Base-by-base conservation (phyloP, 2,329 filamentous ascomycete genomes). In the Alternaria novae-zelandiae region DNA sequence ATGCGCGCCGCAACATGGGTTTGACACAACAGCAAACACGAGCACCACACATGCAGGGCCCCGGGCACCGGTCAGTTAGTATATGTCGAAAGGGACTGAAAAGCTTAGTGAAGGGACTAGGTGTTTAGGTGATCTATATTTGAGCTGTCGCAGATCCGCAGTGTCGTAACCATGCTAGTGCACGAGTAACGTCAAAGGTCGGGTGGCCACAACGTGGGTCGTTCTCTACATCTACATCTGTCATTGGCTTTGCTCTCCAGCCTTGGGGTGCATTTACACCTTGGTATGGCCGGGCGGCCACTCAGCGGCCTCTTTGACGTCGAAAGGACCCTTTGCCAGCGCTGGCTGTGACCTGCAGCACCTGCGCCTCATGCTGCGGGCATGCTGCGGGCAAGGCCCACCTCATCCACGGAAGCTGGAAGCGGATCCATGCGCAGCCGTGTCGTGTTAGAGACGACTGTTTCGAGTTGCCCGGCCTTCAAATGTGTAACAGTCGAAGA, bases 61-160 rank as follows among this genome's bases (percentile, higher is more conserved):
- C 53, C 55, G 36, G 41, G 59, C 36, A 17, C 54, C 54, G 67
- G 41, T 62, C 59, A 55, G 57, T 45, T 50, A 56, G 67, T 69
- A 65, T 64, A 59, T 59, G 47, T 36, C 41, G 50, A 26, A 56
- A 50, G 58, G 61, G 36, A 47, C 54, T 41, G 61, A 44, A 60
- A 66, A 61, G 56, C 70, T 50, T 66, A 67, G 56, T 59, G 66
- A 58, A 57, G 63, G 60, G 64, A 63, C 62, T 63, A 71, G 57
- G 59, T 57, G 50, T 57, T 70, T 63, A 71, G 57, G 59, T 57
- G 50, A 58, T 70, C 71, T 74, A 74, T 74, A 71, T 68, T 73
- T 70, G 70, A 57, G 61, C 69, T 70, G 69, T 72, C 63, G 70
- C 69, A 72, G 66, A 71, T 70, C 68, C 64, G 70, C 68, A 59